Conservation (phyloP, 768 basidiomycete genomes). For the Boletellus ananiceps region DNA sequence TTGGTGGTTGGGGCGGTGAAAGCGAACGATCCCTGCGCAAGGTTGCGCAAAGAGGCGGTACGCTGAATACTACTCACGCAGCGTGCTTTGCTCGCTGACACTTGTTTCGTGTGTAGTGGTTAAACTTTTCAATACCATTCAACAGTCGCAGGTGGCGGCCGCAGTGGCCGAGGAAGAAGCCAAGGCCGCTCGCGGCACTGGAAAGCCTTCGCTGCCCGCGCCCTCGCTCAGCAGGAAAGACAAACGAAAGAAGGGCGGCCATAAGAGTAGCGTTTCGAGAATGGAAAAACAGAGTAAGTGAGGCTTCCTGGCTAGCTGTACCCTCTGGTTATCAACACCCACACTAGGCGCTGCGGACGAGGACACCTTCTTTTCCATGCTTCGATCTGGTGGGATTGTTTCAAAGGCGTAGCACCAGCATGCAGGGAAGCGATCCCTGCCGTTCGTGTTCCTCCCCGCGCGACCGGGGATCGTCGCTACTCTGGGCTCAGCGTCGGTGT, state of each 20-base stretch:
- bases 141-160: slow-evolving; percentile 67
- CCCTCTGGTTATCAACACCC: slow-evolving; percentile 6
- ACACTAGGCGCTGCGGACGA: slow-evolving; percentile 52
- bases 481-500: no score
- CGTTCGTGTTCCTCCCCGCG: background rate
- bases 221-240: slow-evolving; percentile 49
- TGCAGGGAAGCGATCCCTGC: background rate
- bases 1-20: slow-evolving; percentile 87
- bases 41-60: slow-evolving; percentile 83
- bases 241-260: slow-evolving; percentile 46
- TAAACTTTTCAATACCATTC: slow-evolving; percentile 83
- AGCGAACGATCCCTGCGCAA: slow-evolving; percentile 73
- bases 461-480: no score
- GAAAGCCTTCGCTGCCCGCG: slow-evolving; percentile 69
- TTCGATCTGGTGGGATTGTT: slow-evolving; percentile 75
- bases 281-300: slow-evolving; percentile 54
- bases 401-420: slow-evolving; percentile 48
- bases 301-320: slow-evolving; percentile 1
- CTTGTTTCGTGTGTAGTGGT: slow-evolving; percentile 46
- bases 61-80: slow-evolving; percentile 13
- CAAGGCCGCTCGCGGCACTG: slow-evolving; percentile 62
- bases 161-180: slow-evolving; percentile 49
- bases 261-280: slow-evolving; percentile 51
- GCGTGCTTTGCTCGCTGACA: background rate
- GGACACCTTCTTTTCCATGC: slow-evolving; percentile 79